These are phyloP conservation scores for Aureobasidium namibiae DNA, from an alignment of 2,329 filamentous ascomycete species.

Conservation along the genomic window DNA sequence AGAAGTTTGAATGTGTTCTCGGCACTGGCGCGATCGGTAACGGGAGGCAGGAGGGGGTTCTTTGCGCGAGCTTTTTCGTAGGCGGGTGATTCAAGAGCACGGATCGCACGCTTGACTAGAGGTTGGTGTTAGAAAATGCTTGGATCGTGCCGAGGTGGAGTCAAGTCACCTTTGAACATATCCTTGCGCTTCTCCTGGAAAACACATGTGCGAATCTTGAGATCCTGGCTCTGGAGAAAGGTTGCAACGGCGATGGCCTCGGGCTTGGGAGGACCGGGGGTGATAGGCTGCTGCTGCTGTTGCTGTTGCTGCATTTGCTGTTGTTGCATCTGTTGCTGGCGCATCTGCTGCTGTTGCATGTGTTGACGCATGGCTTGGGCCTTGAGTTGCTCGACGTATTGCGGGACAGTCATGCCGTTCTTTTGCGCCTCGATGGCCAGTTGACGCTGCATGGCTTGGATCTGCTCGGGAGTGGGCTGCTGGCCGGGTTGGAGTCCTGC, in stretches of 20 bases:
- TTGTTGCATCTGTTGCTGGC: constrained; percentile 25
- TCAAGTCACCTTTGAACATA: constrained; percentile 75
- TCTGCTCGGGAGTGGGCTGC: constrained; percentile 72
- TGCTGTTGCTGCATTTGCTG: constrained; percentile 23
- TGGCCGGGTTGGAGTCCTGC: constrained; percentile 30
- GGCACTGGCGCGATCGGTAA: constrained; percentile 79
- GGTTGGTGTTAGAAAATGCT: not conserved
- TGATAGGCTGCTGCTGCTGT: constrained; percentile 54
- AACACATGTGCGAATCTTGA: constrained; percentile 87
- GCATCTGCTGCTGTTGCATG: constrained; percentile 40
- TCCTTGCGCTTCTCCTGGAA: constrained; percentile 95
- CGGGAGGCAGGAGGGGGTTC: constrained; percentile 79
- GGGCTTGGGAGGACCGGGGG: constrained; percentile 75
- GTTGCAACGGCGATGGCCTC: constrained; percentile 81
- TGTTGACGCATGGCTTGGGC: constrained; percentile 49
- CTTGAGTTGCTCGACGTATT: constrained; percentile 60
- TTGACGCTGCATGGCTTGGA: constrained; percentile 74
- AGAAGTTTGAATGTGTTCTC: constrained; percentile 94
- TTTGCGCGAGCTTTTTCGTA: constrained; percentile 85
- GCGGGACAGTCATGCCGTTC: constrained; percentile 72
- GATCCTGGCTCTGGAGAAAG: constrained; percentile 72
- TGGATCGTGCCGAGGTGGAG: no score
- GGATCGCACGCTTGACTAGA: constrained; percentile 91
- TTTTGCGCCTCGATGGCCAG: constrained; percentile 75
- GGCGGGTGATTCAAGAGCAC: constrained; percentile 77